Base-by-base conservation (phyloP, 139 green algal species). In the Pseudopediastrum boryanum region DNA sequence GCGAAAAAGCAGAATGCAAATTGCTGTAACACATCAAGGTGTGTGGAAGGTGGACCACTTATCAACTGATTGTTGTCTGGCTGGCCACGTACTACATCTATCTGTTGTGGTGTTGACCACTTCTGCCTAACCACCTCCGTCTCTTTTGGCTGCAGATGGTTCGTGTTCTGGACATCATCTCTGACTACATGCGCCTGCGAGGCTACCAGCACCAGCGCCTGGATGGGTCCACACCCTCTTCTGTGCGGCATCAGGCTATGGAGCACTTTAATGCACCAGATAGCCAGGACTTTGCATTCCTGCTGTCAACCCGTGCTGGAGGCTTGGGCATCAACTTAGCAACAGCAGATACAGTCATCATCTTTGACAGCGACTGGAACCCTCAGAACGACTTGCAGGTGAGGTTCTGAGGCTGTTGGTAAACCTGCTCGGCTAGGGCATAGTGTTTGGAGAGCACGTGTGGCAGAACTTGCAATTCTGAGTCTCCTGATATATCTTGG, bases 221-320 rank as follows among this genome's bases (percentile, higher is more conserved):
- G 31, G 95, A 99, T 77, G 95, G 95, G 46, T 94, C 81, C 71
- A 99, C 94, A 2, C 77, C 90, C 21, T 87, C 94, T 25, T 79
- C 86, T 7, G 68, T 82, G 46, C 89, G 95, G 27, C 89, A 97
- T 27, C 9, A 87, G 67, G 87, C 94, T 27, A 98, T 98, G 94
- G 96, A 99, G 75, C 88, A 95, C 62, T 98, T 99, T 93, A 98
- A 98, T 79, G 87, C 81, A 2, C 93, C 91, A 44, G 92, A 86
- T 38, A 95, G 86, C 10, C 65, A 82, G 2, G 95, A 98, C 85
- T 98, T 99, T 89, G 91, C 88, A 25, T 99, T 98, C 84, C 87
- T 99, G 85, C 92, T 98, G 75, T 97, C 91, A 43, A 88, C 72
- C 27, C 75, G 84, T n/a, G 80, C 83, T 62, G 93, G 91, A 19